Base-by-base conservation (phyloP, 108 stramenopile species). In the Schizochytrium sp. region DNA sequence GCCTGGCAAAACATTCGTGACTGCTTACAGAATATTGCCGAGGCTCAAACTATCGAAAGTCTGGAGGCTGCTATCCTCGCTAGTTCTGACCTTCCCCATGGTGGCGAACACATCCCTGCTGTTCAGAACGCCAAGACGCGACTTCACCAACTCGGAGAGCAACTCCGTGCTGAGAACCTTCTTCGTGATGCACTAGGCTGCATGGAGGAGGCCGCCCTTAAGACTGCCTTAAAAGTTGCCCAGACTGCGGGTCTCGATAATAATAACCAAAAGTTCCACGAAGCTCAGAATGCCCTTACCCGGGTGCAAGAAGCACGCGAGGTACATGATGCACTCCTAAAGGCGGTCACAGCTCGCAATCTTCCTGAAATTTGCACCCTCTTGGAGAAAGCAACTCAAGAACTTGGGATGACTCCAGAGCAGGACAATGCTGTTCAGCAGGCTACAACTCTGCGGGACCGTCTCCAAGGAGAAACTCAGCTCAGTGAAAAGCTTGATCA, bases 291-390 rank as follows among this genome's bases (percentile, higher is more conserved):
- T 2, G 64, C 64, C 28, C 64, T 69, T 3, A 55, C 76, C 50
- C 76, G 47, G 50, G 76, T 83, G 28, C 50, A 83, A 40, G 76
- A 83, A 53, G 76, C 76, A 42, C 45, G 45, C 45, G 28, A 83
- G 42, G 38, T 92, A 28, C 45, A 92, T 55, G 88, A 19, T 8
- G 28, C 15, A 47, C 46, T 93, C 46, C 55, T 91, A 60, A 83
- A 61, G 57, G 93, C 92, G 89, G 61, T 91, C 61, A 15, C 41
- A 8, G 56, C 58, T 10, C 93, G 93, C 46, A 89, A 94, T 64
- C 49, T 69, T 2, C 72, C 42, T 3, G 56, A 69, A 3, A 89
- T 95, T 7, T 88, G 57, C 17, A 87, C 57, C 49, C 72, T 92
- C 8, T 89, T 95, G n/a, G 55, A 44, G 56, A 72, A 87, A 61